Conservation (phyloP, 352 stramenopile species). For the Pythium sp. region DNA sequence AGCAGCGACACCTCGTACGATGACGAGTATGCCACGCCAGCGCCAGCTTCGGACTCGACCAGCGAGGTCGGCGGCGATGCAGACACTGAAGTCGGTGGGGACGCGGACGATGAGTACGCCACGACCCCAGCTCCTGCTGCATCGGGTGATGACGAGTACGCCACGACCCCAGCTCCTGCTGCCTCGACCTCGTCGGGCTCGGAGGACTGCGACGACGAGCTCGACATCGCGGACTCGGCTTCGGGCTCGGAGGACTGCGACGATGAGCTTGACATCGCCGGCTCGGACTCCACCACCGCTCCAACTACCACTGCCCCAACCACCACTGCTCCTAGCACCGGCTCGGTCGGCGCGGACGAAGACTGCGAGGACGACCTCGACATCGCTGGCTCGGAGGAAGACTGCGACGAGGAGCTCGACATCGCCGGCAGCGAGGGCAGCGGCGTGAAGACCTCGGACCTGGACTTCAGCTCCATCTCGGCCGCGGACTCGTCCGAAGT, state of each 20-base stretch:
- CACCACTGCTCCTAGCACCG: conserved; percentile 30
- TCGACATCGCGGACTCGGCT: conserved; percentile 6
- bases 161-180: background rate
- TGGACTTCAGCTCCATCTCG: conserved; percentile 30
- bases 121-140: background rate
- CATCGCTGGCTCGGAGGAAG: conserved; percentile 16
- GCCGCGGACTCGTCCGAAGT: conserved; percentile 14
- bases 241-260: conserved; percentile 16
- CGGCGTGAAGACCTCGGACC: conserved; percentile 26
- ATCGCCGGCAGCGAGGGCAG: conserved; percentile 20
- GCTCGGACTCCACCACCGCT: background rate
- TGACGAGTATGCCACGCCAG: conserved; percentile 14
- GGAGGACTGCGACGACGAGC: conserved; percentile 18
- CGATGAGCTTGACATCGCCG: conserved; percentile 24
- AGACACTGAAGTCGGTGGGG: conserved; percentile 10
- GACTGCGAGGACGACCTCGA: conserved; percentile 23
- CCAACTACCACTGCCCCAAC: no score
- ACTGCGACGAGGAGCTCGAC: conserved; percentile 26
- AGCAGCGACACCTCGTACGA: conserved; percentile 10
- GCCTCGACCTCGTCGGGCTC: conserved; percentile 1
- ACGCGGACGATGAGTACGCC: conserved; percentile 5
- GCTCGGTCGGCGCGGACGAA: conserved; percentile 5
- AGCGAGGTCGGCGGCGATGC: conserved; percentile 7
- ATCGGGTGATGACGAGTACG: background rate
- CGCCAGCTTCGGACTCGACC: conserved; percentile 8